Evolutionary conservation across 1,284 basidiomycete genomes (phyloP).

Genomic region (Naganishia cerealis): DNA sequence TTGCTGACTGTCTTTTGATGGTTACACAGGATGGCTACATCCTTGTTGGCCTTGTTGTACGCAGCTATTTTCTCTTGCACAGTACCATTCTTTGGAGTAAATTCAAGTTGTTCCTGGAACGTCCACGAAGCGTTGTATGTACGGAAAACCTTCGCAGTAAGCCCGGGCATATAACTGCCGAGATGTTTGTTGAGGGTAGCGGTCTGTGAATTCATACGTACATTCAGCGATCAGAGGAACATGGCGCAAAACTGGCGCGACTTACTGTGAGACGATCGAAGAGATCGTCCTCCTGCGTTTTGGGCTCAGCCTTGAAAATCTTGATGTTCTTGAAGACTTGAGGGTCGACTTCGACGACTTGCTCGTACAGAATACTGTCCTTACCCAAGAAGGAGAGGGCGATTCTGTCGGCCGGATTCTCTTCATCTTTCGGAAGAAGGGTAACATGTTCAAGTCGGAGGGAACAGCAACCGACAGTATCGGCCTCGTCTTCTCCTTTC

Average conservation of each 20-base stretch:
- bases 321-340: slow-evolving; percentile 90
- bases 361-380: slow-evolving; percentile 94
- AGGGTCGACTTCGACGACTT: slow-evolving; percentile 77
- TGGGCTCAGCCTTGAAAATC: slow-evolving; percentile 84
- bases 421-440: slow-evolving; percentile 71
- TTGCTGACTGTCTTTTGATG: slow-evolving; percentile 92
- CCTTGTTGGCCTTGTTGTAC: slow-evolving; percentile 91
- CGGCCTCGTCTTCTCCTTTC: slow-evolving; percentile 95
- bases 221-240: not conserved
- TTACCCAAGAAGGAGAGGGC: slow-evolving; percentile 96
- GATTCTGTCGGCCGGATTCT: slow-evolving; percentile 54
- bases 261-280: slow-evolving; percentile 90
- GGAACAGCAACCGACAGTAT: slow-evolving; percentile 96
- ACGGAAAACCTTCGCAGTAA: slow-evolving; percentile 98
- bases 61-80: slow-evolving; percentile 89
- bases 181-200: slow-evolving; percentile 83
- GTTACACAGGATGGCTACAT: slow-evolving; percentile 94
- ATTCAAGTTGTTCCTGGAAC: slow-evolving; percentile 82
- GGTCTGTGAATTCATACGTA: slow-evolving; percentile 61
- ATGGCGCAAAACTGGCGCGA: slow-evolving; percentile 30
- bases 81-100: slow-evolving; percentile 69
- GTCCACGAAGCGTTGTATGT: slow-evolving; percentile 95
- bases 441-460: slow-evolving; percentile 92
- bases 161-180: slow-evolving; percentile 85
- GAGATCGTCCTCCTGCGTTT: slow-evolving; percentile 80